A percentile compares a stretch with the other conserved stretches of the same genome.
Evolutionary conservation across 176 grass and related monocot genomes (phyloP).

Genomic region (Thinopyrum elongatum): DNA sequence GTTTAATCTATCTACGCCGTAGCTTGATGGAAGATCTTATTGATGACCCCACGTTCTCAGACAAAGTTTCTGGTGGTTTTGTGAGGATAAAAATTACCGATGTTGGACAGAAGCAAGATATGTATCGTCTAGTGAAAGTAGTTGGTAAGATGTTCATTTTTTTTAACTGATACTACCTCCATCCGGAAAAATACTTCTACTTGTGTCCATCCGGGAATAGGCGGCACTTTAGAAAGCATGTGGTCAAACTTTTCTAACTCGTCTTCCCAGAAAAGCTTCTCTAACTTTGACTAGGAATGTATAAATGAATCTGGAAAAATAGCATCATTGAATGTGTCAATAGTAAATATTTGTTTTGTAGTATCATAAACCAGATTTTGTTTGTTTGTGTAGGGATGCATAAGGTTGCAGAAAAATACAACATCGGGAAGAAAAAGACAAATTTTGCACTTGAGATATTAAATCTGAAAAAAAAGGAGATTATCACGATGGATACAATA

Average conservation of each 20-base stretch:
- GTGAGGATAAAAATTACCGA: constrained; percentile 90
- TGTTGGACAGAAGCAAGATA: constrained; percentile 82
- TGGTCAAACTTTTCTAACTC: too few relatives aligned
- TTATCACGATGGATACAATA: constrained; percentile 80
- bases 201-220: not conserved
- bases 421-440: constrained; percentile 84
- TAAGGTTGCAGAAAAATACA: constrained; percentile 76
- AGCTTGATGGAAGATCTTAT: constrained; percentile 87
- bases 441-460: constrained; percentile 86
- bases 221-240: not conserved
- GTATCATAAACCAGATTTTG: not conserved
- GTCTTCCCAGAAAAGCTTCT: not conserved
- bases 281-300: not conserved
- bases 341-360: not conserved
- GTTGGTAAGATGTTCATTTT: constrained; percentile 61
- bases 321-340: not conserved
- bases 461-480: constrained; percentile 89
- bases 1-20: constrained; percentile 75
- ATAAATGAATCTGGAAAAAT: not conserved
- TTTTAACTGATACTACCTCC: not conserved
- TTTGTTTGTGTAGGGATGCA: constrained; percentile 57
- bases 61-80: constrained; percentile 79
- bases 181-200: too few relatives aligned
- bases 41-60: constrained; percentile 57
- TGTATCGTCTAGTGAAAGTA: constrained; percentile 96